Percentiles rank a stretch among this genome's conserved stretches.
Conservation (phyloP, 768 basidiomycete species). For the Panaeolus papilionaceus region DNA sequence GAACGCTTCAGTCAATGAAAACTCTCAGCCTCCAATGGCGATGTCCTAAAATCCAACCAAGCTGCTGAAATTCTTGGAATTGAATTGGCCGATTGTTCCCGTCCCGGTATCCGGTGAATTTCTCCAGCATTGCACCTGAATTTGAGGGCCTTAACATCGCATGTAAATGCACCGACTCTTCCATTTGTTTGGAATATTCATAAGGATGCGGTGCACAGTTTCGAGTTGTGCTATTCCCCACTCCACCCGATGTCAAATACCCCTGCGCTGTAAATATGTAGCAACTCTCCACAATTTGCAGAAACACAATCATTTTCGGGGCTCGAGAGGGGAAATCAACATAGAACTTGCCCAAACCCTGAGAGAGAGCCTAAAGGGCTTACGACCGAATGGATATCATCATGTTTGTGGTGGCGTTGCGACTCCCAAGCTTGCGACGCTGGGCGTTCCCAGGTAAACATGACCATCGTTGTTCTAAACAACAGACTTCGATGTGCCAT, state of each 20-base stretch:
- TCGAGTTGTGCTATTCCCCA: background rate
- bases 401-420: slow-evolving; percentile 12
- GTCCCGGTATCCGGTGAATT: background rate
- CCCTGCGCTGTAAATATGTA: background rate
- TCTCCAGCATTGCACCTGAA: background rate
- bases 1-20: background rate
- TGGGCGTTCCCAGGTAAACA: slow-evolving; percentile 12
- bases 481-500: background rate
- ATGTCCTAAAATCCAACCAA: background rate
- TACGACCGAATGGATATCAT: background rate
- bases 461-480: background rate
- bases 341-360: background rate
- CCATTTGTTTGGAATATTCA: no score
- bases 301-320: background rate
- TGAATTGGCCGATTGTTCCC: background rate
- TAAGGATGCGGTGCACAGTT: background rate
- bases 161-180: background rate
- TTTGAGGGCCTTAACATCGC: no score
- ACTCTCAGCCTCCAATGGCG: background rate
- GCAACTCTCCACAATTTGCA: background rate
- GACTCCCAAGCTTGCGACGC: slow-evolving; percentile 8
- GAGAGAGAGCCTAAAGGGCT: background rate
- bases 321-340: slow-evolving; percentile 1
- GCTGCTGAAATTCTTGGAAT: slow-evolving; percentile 1
- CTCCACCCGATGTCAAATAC: background rate